Percentiles rank a stretch among this genome's conserved stretches.
phyloP scores from a whole-genome alignment of 2,329 filamentous ascomycete species.

The Coniochaeta sp. region DNA sequence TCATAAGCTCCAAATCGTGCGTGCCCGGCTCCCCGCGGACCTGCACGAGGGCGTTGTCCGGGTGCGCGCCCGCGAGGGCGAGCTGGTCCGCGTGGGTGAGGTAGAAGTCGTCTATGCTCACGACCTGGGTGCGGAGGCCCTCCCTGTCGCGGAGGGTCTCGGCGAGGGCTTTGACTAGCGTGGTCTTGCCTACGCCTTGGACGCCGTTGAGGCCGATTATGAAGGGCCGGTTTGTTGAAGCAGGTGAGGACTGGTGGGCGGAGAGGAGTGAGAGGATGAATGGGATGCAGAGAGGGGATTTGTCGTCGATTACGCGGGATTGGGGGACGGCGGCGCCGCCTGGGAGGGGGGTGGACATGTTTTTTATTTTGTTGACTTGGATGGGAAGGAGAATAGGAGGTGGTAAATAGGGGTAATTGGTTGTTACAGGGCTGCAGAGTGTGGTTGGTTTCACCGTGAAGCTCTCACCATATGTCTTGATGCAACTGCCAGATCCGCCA shows the following conservation, averaged over 20 bases:
- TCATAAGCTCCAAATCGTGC: constrained; percentile 65
- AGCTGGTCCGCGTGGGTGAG: constrained; percentile 64
- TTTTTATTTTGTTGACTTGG: too few relatives aligned
- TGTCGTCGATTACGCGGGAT: constrained; percentile 61
- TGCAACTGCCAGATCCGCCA: too few relatives aligned
- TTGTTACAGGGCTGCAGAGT: neutral
- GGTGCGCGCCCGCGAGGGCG: constrained; percentile 55
- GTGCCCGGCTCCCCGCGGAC: constrained; percentile 73
- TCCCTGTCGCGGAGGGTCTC: constrained; percentile 49
- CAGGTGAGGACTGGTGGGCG: constrained; percentile 22
- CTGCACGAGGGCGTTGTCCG: constrained; percentile 68
- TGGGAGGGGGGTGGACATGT: constrained; percentile 20
- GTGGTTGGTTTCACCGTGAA: neutral
- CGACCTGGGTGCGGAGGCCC: constrained; percentile 58
- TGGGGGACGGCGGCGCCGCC: constrained; percentile 18
- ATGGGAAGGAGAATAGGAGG: too few relatives aligned
- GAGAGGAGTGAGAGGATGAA: constrained; percentile 60
- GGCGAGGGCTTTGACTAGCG: constrained; percentile 65
- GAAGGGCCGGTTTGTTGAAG: constrained; percentile 43
- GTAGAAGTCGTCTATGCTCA: constrained; percentile 89
- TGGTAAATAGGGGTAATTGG: neutral
- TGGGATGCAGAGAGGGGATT: constrained; percentile 68
- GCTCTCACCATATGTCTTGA: neutral
- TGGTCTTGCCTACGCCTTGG: constrained; percentile 90
- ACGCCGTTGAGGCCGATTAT: constrained; percentile 86